Percentiles rank a stretch among this genome's conserved stretches.
Conservation (phyloP, 192 early-diverging fungal genomes). For the Coemansia sp. region DNA sequence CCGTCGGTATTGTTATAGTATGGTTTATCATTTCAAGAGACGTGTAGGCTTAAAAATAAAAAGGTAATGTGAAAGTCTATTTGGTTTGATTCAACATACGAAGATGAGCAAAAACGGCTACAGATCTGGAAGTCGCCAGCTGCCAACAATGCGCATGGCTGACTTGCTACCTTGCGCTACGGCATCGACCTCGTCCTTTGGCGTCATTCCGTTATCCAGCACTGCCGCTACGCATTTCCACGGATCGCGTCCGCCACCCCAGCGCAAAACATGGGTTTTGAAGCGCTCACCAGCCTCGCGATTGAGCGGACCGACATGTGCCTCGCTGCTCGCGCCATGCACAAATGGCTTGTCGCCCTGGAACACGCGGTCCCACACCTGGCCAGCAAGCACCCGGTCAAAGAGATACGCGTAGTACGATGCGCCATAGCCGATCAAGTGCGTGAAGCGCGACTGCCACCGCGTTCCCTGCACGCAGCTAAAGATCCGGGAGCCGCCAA, state of each 20-base stretch:
- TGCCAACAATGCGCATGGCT: slow-evolving; percentile 74
- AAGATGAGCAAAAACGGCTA: slow-evolving; percentile 3
- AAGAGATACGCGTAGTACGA: slow-evolving; percentile 97
- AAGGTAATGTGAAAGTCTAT: neutral
- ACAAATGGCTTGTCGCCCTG: slow-evolving; percentile 28
- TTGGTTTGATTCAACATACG: neutral
- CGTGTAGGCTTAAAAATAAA: neutral
- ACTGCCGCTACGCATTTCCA: slow-evolving; percentile 76
- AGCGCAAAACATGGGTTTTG: slow-evolving; percentile 75
- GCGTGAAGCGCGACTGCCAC: slow-evolving; percentile 92
- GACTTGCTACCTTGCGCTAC: slow-evolving; percentile 62
- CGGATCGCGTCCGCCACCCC: slow-evolving; percentile 94
- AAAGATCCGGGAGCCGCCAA: slow-evolving; percentile 61
- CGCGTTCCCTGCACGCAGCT: slow-evolving; percentile 70
- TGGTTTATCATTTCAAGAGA: slow-evolving; percentile 39
- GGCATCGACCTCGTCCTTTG: slow-evolving; percentile 37
- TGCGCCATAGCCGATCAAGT: slow-evolving; percentile 89
- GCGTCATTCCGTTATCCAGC: slow-evolving; percentile 56
- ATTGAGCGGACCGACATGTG: slow-evolving; percentile 47
- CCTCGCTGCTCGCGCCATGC: slow-evolving; percentile 10
- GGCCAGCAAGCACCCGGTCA: slow-evolving; percentile 77
- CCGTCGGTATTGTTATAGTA: slow-evolving; percentile 40
- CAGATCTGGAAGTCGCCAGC: slow-evolving; percentile 62
- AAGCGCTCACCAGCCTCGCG: slow-evolving; percentile 69
- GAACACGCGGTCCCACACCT: slow-evolving; percentile 77